These are phyloP conservation scores for Phytophthora foliorum DNA, from an alignment of 352 stramenopile genomes.

Conservation along the genomic window DNA sequence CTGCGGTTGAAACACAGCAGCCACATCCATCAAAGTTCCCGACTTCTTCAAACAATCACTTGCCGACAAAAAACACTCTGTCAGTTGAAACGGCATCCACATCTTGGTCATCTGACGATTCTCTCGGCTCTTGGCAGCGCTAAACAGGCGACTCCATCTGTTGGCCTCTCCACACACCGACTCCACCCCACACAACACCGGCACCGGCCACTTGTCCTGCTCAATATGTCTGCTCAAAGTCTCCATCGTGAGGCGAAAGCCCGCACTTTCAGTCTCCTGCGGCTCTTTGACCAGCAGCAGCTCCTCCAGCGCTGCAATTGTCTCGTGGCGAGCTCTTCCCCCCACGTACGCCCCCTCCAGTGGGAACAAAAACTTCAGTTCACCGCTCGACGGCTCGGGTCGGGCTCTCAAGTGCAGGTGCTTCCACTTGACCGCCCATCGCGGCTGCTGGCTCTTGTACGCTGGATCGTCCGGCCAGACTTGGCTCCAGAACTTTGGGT, in stretches of 20 bases:
- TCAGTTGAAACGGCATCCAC: slow-evolving; percentile 22
- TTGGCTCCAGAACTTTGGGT: slow-evolving; percentile 31
- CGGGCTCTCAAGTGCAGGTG: slow-evolving; percentile 14
- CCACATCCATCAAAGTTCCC: slow-evolving; percentile 13
- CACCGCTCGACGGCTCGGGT: neutral
- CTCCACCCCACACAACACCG: slow-evolving; percentile 20
- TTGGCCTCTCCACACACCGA: neutral
- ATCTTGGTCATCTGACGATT: slow-evolving; percentile 16
- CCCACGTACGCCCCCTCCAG: slow-evolving; percentile 4
- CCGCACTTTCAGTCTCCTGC: slow-evolving; percentile 15
- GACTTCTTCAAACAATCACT: slow-evolving; percentile 22
- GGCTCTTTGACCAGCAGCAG: slow-evolving; percentile 9
- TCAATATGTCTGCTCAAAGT: slow-evolving; percentile 22
- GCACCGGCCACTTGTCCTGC: slow-evolving; percentile 13
- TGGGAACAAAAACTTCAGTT: slow-evolving; percentile 10
- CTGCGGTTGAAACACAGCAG: neutral
- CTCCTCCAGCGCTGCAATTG: slow-evolving; percentile 13
- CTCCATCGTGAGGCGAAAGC: slow-evolving; percentile 22
- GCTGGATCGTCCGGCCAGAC: slow-evolving; percentile 13
- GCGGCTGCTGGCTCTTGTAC: slow-evolving; percentile 10
- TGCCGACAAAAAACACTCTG: slow-evolving; percentile 14
- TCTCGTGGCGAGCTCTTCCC: neutral
- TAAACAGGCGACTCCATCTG: slow-evolving; percentile 11
- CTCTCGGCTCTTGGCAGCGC: neutral
- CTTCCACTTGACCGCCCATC: slow-evolving; percentile 22